phyloP scores from a whole-genome alignment of 2,329 filamentous ascomycete genomes.

The Monosporascus sp. region DNA sequence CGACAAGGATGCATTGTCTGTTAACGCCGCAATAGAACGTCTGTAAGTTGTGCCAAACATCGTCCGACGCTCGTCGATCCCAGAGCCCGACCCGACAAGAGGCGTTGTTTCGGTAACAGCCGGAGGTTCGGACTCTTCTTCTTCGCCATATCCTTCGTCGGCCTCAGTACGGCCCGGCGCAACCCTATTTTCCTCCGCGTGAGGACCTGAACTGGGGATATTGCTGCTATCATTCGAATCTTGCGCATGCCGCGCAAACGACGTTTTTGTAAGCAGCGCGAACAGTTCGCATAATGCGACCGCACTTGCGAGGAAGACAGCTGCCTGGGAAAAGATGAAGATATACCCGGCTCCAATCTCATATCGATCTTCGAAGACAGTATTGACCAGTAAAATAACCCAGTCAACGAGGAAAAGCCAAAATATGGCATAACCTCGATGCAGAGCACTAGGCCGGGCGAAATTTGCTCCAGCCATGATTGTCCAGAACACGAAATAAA shows the following conservation, averaged over 20 bases:
- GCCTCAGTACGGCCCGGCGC: constrained; percentile 13
- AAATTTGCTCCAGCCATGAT: constrained; percentile 64
- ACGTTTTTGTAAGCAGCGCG: constrained; percentile 64
- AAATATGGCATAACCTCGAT: constrained; percentile 72
- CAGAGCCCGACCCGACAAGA: constrained; percentile 71
- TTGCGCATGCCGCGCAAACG: constrained; percentile 57
- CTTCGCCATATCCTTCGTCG: constrained; percentile 17
- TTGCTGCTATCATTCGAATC: constrained; percentile 42
- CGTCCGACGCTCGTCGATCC: constrained; percentile 56
- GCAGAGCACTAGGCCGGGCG: constrained; percentile 78
- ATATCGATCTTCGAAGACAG: constrained; percentile 71
- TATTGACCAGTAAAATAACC: constrained; percentile 65
- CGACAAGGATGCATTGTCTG: constrained; percentile 24
- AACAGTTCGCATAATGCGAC: constrained; percentile 79
- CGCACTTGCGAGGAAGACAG: constrained; percentile 67
- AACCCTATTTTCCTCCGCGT: constrained; percentile 13
- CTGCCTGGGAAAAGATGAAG: constrained; percentile 72
- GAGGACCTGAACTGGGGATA: constrained; percentile 22
- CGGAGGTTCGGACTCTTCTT: constrained; percentile 18
- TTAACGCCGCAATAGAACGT: constrained; percentile 37
- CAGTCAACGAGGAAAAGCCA: constrained; percentile 81
- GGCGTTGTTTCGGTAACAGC: constrained; percentile 56
- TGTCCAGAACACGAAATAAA: constrained; percentile 78
- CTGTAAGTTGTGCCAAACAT: constrained; percentile 54
- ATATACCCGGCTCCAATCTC: constrained; percentile 76